Conservation (phyloP, 768 basidiomycete species). For the Naematelia encephala region DNA sequence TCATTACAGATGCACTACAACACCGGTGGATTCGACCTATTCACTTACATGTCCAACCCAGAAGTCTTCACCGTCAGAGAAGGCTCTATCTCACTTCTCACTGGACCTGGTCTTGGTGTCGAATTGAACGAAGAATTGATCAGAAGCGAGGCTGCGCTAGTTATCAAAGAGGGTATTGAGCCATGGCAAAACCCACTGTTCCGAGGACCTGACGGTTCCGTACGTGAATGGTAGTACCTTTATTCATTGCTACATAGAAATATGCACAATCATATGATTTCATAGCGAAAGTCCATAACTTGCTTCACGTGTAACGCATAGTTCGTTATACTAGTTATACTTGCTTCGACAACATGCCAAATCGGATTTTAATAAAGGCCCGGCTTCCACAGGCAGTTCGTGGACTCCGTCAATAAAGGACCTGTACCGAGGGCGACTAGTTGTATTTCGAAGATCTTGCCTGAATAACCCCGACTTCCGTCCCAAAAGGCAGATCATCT, state of each 20-base stretch:
- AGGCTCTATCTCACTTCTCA: constrained; percentile 39
- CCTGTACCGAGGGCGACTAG: too few species aligned
- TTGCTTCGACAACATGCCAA: too few species aligned
- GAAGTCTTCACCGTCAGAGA: constrained; percentile 48
- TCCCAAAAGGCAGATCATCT: too few species aligned
- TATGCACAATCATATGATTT: too few species aligned
- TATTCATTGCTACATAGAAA: not conserved
- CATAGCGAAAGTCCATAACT: too few species aligned
- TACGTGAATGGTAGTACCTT: constrained; percentile 42
- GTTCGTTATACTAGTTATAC: too few species aligned
- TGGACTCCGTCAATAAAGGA: too few species aligned
- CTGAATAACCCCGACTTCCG: too few species aligned
- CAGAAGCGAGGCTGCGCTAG: constrained; percentile 33
- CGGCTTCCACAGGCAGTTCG: too few species aligned
- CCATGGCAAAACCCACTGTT: constrained; percentile 49
- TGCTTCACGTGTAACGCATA: too few species aligned
- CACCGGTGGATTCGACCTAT: constrained; percentile 46
- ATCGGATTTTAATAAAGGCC: too few species aligned
- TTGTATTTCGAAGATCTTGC: too few species aligned
- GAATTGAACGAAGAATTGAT: constrained; percentile 49
- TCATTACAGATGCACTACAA: constrained; percentile 41
- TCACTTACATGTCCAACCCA: constrained; percentile 49
- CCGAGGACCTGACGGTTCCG: constrained; percentile 44
- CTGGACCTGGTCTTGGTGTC: constrained; percentile 45
- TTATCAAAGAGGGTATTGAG: constrained; percentile 31